Percentiles rank a stretch among this genome's conserved stretches.
Evolutionary conservation across 2,329 filamentous ascomycete species (phyloP).

Genomic region (Incumbomyces lentus): DNA sequence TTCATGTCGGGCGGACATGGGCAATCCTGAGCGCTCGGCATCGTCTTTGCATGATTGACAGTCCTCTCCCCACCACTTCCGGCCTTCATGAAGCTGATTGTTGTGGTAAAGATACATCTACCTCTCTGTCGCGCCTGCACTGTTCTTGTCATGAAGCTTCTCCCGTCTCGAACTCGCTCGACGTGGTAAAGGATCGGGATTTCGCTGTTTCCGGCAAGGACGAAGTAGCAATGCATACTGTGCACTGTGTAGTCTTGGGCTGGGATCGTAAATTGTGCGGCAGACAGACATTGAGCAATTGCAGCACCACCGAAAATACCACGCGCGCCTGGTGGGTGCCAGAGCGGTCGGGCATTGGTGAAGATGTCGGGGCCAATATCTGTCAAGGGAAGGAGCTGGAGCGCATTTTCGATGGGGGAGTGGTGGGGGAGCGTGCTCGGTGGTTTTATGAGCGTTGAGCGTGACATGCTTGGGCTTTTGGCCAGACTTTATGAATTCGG

Average conservation of each 20-base stretch:
- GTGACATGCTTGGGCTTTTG: not conserved
- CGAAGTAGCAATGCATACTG: slow-evolving; percentile 98
- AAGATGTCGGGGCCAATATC: slow-evolving; percentile 61
- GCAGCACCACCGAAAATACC: slow-evolving; percentile 90
- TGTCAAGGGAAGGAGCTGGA: slow-evolving; percentile 70
- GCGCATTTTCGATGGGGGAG: slow-evolving; percentile 75
- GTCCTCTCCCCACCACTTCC: slow-evolving; percentile 42
- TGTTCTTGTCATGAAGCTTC: slow-evolving; percentile 80
- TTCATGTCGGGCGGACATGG: slow-evolving; percentile 26
- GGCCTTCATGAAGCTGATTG: slow-evolving; percentile 72
- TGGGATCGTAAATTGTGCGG: slow-evolving; percentile 79
- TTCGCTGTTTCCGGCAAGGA: slow-evolving; percentile 74
- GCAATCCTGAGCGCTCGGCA: slow-evolving; percentile 40
- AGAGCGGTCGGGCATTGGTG: slow-evolving; percentile 83
- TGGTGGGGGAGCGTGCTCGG: slow-evolving; percentile 62
- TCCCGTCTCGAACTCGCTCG: slow-evolving; percentile 81
- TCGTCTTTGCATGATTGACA: slow-evolving; percentile 55
- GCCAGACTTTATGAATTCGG: too few relatives aligned
- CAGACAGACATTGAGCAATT: slow-evolving; percentile 81
- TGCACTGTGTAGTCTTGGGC: slow-evolving; percentile 64
- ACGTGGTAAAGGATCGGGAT: slow-evolving; percentile 92
- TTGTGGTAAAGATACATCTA: slow-evolving; percentile 88
- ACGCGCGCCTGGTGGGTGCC: slow-evolving; percentile 83
- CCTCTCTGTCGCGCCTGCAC: slow-evolving; percentile 91
- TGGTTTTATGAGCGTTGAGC: slow-evolving; percentile 58